Evolutionary conservation across 192 early-diverging fungal genomes (phyloP).

Genomic region (Chytriomyces confervae): DNA sequence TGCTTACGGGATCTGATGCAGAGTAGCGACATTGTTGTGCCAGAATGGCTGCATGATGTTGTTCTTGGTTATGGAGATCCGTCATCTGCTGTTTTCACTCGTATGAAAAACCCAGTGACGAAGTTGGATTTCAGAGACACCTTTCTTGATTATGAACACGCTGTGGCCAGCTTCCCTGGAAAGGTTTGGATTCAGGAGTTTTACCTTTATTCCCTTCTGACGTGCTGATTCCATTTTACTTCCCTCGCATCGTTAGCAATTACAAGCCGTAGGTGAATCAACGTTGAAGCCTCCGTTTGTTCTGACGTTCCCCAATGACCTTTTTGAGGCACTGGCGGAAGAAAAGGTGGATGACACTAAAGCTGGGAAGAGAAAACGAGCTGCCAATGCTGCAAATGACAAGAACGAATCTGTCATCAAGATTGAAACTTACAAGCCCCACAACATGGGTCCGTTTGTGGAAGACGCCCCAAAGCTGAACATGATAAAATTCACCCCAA

Average conservation of each 20-base stretch:
- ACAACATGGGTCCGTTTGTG: slow-evolving; percentile 77
- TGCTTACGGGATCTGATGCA: slow-evolving; percentile 89
- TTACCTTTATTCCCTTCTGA: not conserved
- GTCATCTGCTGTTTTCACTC: slow-evolving; percentile 70
- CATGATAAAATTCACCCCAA: slow-evolving; percentile 81
- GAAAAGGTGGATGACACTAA: slow-evolving; percentile 15
- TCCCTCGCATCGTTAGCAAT: slow-evolving; percentile 2
- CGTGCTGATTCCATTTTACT: not conserved
- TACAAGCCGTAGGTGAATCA: slow-evolving; percentile 37
- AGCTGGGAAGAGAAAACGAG: slow-evolving; percentile 50
- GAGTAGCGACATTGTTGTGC: slow-evolving; percentile 75
- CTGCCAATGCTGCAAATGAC: slow-evolving; percentile 41
- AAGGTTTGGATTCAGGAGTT: slow-evolving; percentile 38
- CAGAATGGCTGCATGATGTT: slow-evolving; percentile 88
- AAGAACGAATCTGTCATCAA: slow-evolving; percentile 52
- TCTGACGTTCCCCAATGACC: slow-evolving; percentile 67
- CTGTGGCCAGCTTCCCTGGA: slow-evolving; percentile 70
- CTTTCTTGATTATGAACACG: slow-evolving; percentile 82
- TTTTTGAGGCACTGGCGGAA: slow-evolving; percentile 44
- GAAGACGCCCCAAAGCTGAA: slow-evolving; percentile 74
- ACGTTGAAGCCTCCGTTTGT: slow-evolving; percentile 75
- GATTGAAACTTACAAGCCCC: slow-evolving; percentile 68
- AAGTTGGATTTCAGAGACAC: slow-evolving; percentile 88
- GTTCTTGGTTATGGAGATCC: slow-evolving; percentile 98
- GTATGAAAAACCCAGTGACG: slow-evolving; percentile 57